Conservation (phyloP, 441 rosid species). For the Euphorbia celastroides region DNA sequence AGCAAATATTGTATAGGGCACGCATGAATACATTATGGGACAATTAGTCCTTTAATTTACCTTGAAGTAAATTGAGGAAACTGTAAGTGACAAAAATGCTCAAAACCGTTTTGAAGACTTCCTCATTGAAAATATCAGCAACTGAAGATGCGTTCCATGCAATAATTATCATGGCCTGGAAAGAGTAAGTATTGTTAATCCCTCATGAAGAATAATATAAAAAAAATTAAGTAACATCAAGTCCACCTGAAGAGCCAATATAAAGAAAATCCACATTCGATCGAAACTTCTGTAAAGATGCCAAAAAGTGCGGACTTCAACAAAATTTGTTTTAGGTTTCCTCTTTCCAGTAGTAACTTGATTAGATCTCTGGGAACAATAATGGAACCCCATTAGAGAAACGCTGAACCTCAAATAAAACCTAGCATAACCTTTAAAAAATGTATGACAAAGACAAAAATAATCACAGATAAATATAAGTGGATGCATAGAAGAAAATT, state of each 20-base stretch:
- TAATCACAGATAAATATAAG: neutral
- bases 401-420: neutral
- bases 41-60: slow-evolving; percentile 29
- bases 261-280: slow-evolving; percentile 95
- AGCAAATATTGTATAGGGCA: neutral
- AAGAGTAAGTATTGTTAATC: slow-evolving; percentile 17
- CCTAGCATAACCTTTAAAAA: neutral
- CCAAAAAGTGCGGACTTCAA: slow-evolving; percentile 98
- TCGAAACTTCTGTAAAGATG: slow-evolving; percentile 93
- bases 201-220: slow-evolving; percentile 13
- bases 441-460: slow-evolving; percentile 5
- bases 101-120: slow-evolving; percentile 59
- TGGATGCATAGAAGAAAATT: neutral
- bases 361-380: slow-evolving; percentile 49
- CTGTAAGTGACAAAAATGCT: slow-evolving; percentile 87
- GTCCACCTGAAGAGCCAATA: slow-evolving; percentile 79
- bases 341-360: slow-evolving; percentile 47
- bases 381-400: slow-evolving; percentile 1
- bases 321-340: slow-evolving; percentile 94
- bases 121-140: slow-evolving; percentile 48
- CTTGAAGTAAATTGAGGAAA: slow-evolving; percentile 85
- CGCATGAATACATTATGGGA: neutral
- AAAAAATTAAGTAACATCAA: slow-evolving; percentile 16
- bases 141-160: slow-evolving; percentile 83
- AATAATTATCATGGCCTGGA: slow-evolving; percentile 90